Evolutionary conservation across 148 eudicot species (phyloP).

Genomic region (Camellia sinensis): DNA sequence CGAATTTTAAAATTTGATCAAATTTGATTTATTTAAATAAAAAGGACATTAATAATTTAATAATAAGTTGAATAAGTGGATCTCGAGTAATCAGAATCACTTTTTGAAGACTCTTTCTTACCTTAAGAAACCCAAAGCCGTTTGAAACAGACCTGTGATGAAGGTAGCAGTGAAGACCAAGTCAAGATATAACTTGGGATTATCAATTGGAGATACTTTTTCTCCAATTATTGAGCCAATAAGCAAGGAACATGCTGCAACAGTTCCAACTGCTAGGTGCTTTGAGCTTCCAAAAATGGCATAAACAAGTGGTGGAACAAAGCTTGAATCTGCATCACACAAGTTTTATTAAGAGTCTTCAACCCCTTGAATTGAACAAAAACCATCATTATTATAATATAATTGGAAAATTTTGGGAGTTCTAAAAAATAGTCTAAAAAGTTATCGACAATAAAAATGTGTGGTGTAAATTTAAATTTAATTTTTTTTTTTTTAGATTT

Average conservation of each 20-base stretch:
- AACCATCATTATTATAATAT: neutral
- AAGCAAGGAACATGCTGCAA: slow-evolving; percentile 74
- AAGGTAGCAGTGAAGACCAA: slow-evolving; percentile 76
- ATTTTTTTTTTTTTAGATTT: too few relatives aligned
- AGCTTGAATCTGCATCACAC: slow-evolving; percentile 65
- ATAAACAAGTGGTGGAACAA: slow-evolving; percentile 80
- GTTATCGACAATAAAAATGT: too few relatives aligned
- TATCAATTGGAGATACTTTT: slow-evolving; percentile 31
- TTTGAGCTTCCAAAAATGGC: slow-evolving; percentile 79
- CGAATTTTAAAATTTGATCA: too few relatives aligned
- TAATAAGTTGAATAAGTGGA: too few relatives aligned
- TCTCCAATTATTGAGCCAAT: slow-evolving; percentile 44
- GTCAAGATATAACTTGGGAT: slow-evolving; percentile 50
- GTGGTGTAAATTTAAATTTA: too few relatives aligned
- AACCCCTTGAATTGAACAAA: too few relatives aligned
- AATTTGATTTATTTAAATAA: too few relatives aligned
- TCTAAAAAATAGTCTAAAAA: too few relatives aligned
- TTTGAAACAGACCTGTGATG: slow-evolving; percentile 61
- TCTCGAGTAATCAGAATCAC: too few relatives aligned
- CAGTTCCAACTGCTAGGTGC: slow-evolving; percentile 79
- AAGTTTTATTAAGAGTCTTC: too few relatives aligned
- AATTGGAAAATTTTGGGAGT: too few relatives aligned
- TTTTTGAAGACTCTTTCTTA: slow-evolving; percentile 5
- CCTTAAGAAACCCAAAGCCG: slow-evolving; percentile 72
- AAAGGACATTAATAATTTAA: too few relatives aligned